Evolutionary conservation across 805 yeast species (phyloP), one percentile per base, ranked within the genome.

Genomic region (Dipodascus geniculatus): DNA sequence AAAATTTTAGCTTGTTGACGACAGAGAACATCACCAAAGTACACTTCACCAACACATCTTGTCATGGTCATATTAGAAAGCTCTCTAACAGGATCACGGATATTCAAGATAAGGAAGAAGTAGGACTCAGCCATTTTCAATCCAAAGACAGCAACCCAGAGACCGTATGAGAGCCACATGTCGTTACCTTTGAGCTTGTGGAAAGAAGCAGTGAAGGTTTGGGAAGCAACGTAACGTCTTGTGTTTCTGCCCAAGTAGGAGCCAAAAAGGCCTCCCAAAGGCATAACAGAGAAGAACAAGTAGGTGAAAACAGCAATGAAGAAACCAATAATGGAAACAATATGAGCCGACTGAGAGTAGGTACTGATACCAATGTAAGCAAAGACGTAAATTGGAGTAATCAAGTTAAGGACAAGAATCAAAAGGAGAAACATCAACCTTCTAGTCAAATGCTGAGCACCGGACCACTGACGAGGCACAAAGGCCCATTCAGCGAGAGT

Each of bases 401-500:
- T 95, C 66, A 91, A 74, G 71, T 91, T 93, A 58, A 83, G 63
- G 53, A 74, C 75, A 54, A 89, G 74, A 60, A 89, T 79, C 52
- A 79, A 60, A 53, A 83, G 60, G 68, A 91, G 71, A 67, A 90
- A 85, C 75, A 83, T 67, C 63, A 93, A 76, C 68, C 99, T 84
- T 73, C 96, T 87, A 42, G 88, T 74, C 67, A 93, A 79, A 69
- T 87, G 96, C 74, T 91, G 98, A 69, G 98, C 97, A 72, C 99
- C 99, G 35, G 98, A 95, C 98, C 98, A 93, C 63, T 84, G 81
- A 73, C 98, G 84, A 61, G 99, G 99, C 57, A 93, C 98, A 65
- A 89, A 93, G 68, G 82, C 75, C 96, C 96, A 91, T 73, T 93
- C 99, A 65, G 86, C 80, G 38, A 89, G 55, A 24, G 98, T 90